These are phyloP conservation scores for Tulasnella sp. DNA, from an alignment of 768 basidiomycete species.

Conservation along the genomic window DNA sequence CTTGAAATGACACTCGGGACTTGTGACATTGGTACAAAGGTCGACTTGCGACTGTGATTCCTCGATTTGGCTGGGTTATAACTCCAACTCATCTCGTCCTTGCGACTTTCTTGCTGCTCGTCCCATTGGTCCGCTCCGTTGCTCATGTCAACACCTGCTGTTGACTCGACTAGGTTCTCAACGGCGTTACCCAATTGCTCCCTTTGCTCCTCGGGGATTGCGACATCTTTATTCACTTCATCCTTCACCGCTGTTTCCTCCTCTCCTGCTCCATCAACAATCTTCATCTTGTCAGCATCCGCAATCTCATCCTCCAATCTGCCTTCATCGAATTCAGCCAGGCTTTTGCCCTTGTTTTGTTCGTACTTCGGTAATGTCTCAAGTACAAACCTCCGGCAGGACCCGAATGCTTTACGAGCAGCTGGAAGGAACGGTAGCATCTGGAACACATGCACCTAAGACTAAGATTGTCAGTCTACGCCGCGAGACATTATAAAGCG, in stretches of 20 bases:
- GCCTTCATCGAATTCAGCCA: neutral
- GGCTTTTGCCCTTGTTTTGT: neutral
- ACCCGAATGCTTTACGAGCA: slow-evolving; percentile 50
- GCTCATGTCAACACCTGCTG: no score
- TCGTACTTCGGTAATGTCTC: slow-evolving; percentile 35
- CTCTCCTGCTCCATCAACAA: neutral
- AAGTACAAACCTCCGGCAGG: slow-evolving; percentile 57
- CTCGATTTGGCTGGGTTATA: no score
- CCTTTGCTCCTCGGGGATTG: neutral
- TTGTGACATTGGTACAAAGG: no score
- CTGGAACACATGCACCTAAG: slow-evolving; percentile 86
- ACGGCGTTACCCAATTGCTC: no score
- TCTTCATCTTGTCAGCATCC: neutral
- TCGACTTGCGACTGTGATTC: no score
- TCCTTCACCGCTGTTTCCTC: neutral
- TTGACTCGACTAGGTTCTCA: no score
- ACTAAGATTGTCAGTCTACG: neutral
- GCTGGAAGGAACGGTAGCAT: slow-evolving; percentile 65
- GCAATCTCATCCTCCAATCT: neutral
- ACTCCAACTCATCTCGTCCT: no score
- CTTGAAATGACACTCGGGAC: no score
- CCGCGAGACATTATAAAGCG: neutral
- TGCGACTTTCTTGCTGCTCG: no score
- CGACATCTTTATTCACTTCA: neutral
- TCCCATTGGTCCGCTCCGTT: no score